Conservation (phyloP, 768 basidiomycete species). For the Amanita pallidorosea region DNA sequence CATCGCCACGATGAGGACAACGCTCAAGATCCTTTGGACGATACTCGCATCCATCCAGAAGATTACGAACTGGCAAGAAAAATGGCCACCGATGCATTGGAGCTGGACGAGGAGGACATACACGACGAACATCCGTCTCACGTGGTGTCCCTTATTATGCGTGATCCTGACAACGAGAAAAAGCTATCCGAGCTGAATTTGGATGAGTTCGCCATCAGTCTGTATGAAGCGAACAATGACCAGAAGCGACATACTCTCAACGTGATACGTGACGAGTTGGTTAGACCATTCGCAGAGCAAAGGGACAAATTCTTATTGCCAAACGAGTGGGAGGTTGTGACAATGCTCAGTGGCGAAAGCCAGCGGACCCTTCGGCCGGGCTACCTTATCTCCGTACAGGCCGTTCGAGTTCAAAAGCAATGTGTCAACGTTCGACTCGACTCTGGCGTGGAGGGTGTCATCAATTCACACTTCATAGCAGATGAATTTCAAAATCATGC, state of each 20-base stretch:
- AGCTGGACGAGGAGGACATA: slow-evolving; percentile 95
- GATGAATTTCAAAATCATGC: slow-evolving; percentile 31
- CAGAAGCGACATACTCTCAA: slow-evolving; percentile 86
- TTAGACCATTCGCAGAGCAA: slow-evolving; percentile 70
- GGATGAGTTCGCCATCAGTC: slow-evolving; percentile 92
- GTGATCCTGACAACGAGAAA: slow-evolving; percentile 62
- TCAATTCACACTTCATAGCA: slow-evolving; percentile 49
- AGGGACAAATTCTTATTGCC: slow-evolving; percentile 58
- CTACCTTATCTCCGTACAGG: slow-evolving; percentile 69
- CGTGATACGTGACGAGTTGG: slow-evolving; percentile 78
- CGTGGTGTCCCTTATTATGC: slow-evolving; percentile 79
- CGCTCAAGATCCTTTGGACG: slow-evolving; percentile 82
- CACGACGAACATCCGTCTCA: slow-evolving; percentile 88
- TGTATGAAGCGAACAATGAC: slow-evolving; percentile 74
- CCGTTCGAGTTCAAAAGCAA: slow-evolving; percentile 42
- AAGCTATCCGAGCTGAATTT: slow-evolving; percentile 87
- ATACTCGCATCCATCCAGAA: slow-evolving; percentile 92
- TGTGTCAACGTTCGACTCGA: slow-evolving; percentile 70
- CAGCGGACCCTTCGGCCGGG: slow-evolving; percentile 63
- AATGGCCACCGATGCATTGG: slow-evolving; percentile 96
- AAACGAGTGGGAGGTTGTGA: slow-evolving; percentile 70
- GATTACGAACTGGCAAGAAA: slow-evolving; percentile 97
- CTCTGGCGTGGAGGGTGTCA: slow-evolving; percentile 82
- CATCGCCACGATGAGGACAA: slow-evolving; percentile 59
- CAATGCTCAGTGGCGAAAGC: slow-evolving; percentile 95